phyloP scores from a whole-genome alignment of 768 basidiomycete genomes.

The Clathrus columnatus region DNA sequence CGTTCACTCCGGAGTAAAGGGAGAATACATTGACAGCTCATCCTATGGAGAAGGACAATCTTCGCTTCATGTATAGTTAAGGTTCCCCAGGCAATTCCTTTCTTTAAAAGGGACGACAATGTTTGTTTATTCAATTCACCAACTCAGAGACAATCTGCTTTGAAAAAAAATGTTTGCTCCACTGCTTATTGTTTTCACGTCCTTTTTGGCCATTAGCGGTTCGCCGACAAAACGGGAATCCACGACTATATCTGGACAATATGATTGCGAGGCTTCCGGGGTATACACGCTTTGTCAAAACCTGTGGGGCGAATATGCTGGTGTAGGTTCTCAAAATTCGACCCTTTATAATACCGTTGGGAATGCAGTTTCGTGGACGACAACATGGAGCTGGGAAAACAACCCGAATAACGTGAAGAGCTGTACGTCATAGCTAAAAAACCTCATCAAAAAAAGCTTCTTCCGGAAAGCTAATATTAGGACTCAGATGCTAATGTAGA shows the following conservation, averaged over 20 bases:
- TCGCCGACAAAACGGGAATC: not conserved
- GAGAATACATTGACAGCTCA: not conserved
- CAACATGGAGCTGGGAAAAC: constrained; percentile 45
- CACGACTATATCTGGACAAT: constrained; percentile 35
- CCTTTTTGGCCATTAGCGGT: not conserved
- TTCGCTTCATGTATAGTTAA: no score
- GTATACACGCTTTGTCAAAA: constrained; percentile 47
- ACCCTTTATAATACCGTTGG: constrained; percentile 34
- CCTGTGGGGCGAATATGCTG: constrained; percentile 42
- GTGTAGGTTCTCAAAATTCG: constrained; percentile 41
- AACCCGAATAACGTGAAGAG: constrained; percentile 45
- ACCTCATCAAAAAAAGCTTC: not conserved
- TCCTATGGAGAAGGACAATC: not conserved
- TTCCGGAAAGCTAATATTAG: not conserved
- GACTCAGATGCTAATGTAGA: constrained; percentile 42
- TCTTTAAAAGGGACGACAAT: no score
- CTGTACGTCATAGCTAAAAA: no score
- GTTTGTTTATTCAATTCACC: no score
- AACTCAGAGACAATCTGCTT: no score
- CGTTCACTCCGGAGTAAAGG: not conserved
- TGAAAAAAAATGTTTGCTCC: not conserved
- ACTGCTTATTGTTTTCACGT: not conserved
- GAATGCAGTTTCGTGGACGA: constrained; percentile 42
- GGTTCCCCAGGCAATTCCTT: no score
- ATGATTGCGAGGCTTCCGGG: constrained; percentile 37